Evolutionary conservation across 306 rosid species (phyloP).

Genomic region (Vachellia pachyceras): DNA sequence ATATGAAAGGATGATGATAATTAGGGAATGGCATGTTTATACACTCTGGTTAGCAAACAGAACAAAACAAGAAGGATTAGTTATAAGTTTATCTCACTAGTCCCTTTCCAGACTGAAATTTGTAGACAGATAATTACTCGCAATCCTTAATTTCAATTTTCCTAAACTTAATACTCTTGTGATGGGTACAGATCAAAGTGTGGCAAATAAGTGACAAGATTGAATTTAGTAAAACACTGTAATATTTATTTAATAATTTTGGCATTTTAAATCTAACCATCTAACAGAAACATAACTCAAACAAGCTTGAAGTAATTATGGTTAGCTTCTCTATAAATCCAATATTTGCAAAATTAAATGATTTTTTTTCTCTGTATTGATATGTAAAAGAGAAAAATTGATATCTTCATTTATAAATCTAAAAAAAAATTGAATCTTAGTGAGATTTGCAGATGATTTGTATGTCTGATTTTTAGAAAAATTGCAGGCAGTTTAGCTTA

Average conservation of each 20-base stretch:
- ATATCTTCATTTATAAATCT: too few relatives aligned
- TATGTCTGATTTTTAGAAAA: too few relatives aligned
- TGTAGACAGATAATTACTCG: background rate
- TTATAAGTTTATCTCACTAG: conserved; percentile 5
- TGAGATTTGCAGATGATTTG: too few relatives aligned
- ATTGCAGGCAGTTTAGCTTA: too few relatives aligned
- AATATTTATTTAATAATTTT: too few relatives aligned
- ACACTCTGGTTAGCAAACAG: background rate
- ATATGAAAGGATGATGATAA: background rate
- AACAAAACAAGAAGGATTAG: background rate
- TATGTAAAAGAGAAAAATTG: too few relatives aligned
- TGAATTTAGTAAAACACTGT: background rate
- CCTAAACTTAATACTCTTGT: background rate
- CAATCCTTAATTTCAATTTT: background rate
- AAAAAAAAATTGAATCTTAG: too few relatives aligned
- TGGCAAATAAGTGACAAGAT: background rate
- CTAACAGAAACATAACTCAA: background rate
- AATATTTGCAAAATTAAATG: too few relatives aligned
- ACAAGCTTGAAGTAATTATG: background rate
- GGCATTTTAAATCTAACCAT: too few relatives aligned
- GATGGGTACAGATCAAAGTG: background rate
- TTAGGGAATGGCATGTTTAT: background rate
- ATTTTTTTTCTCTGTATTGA: too few relatives aligned
- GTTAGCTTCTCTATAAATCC: too few relatives aligned
- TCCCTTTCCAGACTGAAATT: background rate